Percentiles rank a stretch among this genome's conserved stretches.
These are phyloP conservation scores for Heimioporus sp. DNA, from an alignment of 768 basidiomycete species.

Conservation along the genomic window DNA sequence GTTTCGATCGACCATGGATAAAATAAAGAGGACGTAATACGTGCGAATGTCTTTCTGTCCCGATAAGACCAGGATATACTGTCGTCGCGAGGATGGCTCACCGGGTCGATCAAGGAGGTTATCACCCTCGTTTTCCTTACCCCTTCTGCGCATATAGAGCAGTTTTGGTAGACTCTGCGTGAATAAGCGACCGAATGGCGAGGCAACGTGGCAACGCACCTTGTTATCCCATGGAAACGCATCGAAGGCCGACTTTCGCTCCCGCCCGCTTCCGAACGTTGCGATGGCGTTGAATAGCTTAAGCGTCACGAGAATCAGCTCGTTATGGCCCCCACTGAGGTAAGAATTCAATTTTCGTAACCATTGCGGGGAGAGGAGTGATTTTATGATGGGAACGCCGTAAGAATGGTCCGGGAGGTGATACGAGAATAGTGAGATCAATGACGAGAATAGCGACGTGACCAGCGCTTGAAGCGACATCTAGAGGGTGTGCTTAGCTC, in stretches of 20 bases:
- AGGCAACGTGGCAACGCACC: conserved; percentile 34
- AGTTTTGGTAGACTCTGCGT: conserved; percentile 63
- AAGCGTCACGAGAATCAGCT: conserved; percentile 63
- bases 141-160: conserved; percentile 66
- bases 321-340: conserved; percentile 59
- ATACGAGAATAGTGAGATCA: conserved; percentile 61
- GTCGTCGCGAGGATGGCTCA: conserved; percentile 20
- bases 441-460: conserved; percentile 52
- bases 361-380: conserved; percentile 53
- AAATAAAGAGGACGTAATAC: conserved; percentile 65
- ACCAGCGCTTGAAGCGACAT: conserved; percentile 42
- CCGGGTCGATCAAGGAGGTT: conserved; percentile 58
- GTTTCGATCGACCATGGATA: conserved; percentile 63
- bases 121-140: conserved; percentile 36
- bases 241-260: conserved; percentile 61
- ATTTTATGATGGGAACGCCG: conserved; percentile 62
- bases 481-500: conserved; percentile 25
- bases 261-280: conserved; percentile 61
- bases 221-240: conserved; percentile 79
- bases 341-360: conserved; percentile 59
- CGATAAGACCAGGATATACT: neutral
- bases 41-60: conserved; percentile 69
- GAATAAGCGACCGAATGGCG: neutral
- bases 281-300: conserved; percentile 64
- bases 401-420: conserved; percentile 68